Conservation (phyloP, 208 protist species). For the Acanthamoeba sp. region DNA sequence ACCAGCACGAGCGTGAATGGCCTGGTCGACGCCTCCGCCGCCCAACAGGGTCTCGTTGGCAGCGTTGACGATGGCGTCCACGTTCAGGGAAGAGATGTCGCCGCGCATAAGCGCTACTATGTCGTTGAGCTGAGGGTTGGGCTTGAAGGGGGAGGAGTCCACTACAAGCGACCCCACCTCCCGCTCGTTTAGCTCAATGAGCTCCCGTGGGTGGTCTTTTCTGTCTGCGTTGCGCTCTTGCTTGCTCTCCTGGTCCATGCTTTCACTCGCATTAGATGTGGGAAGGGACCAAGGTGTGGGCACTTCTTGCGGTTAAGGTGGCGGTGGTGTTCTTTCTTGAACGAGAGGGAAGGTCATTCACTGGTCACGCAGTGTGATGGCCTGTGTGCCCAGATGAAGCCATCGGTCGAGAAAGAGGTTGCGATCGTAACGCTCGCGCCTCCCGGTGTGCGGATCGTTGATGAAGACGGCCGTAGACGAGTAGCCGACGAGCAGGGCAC, state of each 20-base stretch:
- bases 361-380: not conserved
- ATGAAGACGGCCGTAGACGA: slow-evolving; percentile 2
- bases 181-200: slow-evolving; percentile 33
- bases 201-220: slow-evolving; percentile 37
- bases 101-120: not conserved
- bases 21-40: slow-evolving; percentile 56
- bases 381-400: not conserved
- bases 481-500: slow-evolving; percentile 17
- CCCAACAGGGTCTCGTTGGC: slow-evolving; percentile 64
- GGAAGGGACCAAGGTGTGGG: no score
- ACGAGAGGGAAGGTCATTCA: no score
- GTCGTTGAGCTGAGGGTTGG: not conserved
- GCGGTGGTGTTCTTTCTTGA: no score
- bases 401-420: not conserved
- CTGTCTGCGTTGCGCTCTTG: not conserved
- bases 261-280: no score
- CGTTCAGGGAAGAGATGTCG: not conserved
- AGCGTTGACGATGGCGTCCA: slow-evolving; percentile 64
- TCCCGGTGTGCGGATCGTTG: slow-evolving; percentile 5
- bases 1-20: slow-evolving; percentile 48
- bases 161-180: not conserved
- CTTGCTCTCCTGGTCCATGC: slow-evolving; percentile 44
- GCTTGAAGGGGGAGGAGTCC: not conserved
- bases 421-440: slow-evolving; percentile 4
- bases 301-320: no score